Base-by-base conservation (phyloP, 2,329 filamentous ascomycete genomes). In the Periconia sp. region DNA sequence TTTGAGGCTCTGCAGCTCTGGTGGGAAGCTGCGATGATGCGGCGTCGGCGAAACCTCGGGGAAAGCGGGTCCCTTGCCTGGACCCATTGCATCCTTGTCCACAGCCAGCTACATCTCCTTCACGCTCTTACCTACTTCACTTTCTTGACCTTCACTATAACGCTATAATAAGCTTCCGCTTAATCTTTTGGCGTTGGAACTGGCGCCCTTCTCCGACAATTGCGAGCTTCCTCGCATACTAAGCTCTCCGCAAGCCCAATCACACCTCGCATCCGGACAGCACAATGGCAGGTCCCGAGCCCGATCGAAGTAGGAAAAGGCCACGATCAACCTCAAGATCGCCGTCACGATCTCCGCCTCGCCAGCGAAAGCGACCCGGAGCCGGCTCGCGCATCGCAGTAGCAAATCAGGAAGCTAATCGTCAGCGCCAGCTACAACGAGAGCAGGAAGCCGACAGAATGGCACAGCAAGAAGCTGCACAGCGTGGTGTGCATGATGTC, bases 401-500 rank as follows among this genome's bases (percentile, higher is more conserved):
- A 40, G 72, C 81, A 21, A 84, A 89, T 59, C 80, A 83, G 22
- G 85, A 88, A 57, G 83, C 83, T 17, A 85, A 87, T 40, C 82
- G 85, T 19, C 79, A 82, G 35, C 69, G 68, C 22, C 67, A 74
- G 50, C 51, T 60, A 36, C 59, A 73, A 41, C 62, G 73, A 26
- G 69, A 75, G 46, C 62, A 70, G 39, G 67, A 72, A 40, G 74
- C 77, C 39, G 56, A 76, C 28, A 78, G 85, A 54, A 73, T 81
- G 11, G 63, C 64, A 5, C 61, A 66, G n/a, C 52, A 59, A 16
- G 63, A 63, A 40, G 63, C 61, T 5, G 61, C 60, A 5, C 72
- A 73, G 19, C 73, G 85, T 36, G 85, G 85, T 30, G 84, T 89
- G 29, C 85, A 92, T 58, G 90, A 97, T 62, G 86, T 95, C 6